Evolutionary conservation across 257 asterid species (phyloP), one percentile per base, ranked within the genome.

Genomic region (Misopates orontium): DNA sequence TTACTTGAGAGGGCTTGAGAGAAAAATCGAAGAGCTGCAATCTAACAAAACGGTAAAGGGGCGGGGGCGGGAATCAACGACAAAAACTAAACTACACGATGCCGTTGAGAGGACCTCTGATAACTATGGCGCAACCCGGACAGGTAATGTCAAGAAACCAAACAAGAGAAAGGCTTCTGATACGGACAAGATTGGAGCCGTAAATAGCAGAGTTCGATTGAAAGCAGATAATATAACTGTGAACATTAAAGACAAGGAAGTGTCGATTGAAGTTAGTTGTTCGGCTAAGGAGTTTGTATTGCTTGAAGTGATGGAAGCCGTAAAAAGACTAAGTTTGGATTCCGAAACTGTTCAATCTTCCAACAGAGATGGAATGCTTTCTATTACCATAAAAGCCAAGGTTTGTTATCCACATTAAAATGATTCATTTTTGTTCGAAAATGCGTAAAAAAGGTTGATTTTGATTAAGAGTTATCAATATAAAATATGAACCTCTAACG

Each of bases 1-100:
- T 69, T 82, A 88, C 78, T 60, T 94, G 77, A 81, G 85, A 59
- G 85, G 82, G 64, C 96, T 94, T 0, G 91, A 88, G 76, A 85
- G 86, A 49, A 87, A 85, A 71, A 77, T 90, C 2, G 79, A 79
- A 62, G 92, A 81, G 74, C 85, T 89, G 8, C 89, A 89, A 75
- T 78, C 96, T 32, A 67, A 66, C 77, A 87, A 76, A 51, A 84
- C 83, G 49, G 75, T 74, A 31, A 52, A 15, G 56, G 82, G 71
- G 71, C 41, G 42, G 56, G 82, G 71, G 71, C 41, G 42, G 23
- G 87, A 73, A 19, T 74, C 83, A 45, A 75, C 75, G 10, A 58
- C 74, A 14, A 79, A 70, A 24, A 62, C 76, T 64, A 82, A 75
- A 78, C 71, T 78, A 52, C 86, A 73, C 4, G 92, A 85, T 56